Percentiles rank a stretch among this genome's conserved stretches.
phyloP scores from a whole-genome alignment of 768 basidiomycete genomes.

The Pisolithus microcarpus region DNA sequence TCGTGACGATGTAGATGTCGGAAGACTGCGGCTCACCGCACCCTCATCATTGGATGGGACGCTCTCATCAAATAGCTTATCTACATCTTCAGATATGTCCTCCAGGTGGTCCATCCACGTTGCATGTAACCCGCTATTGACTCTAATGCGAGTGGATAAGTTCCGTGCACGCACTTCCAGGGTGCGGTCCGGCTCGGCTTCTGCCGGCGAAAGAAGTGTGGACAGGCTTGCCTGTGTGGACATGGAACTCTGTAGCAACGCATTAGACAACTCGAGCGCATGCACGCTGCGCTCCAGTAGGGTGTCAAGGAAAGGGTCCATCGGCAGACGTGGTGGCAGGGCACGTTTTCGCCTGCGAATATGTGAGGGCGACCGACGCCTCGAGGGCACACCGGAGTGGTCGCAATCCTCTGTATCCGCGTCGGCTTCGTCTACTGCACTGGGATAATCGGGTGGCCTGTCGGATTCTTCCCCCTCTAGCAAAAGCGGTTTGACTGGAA shows the following conservation, averaged over 20 bases:
- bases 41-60: constrained; percentile 10
- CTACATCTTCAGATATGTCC: constrained; percentile 56
- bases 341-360: constrained; percentile 23
- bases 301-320: constrained; percentile 65
- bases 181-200: constrained; percentile 38
- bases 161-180: constrained; percentile 44
- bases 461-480: constrained; percentile 38
- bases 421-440: constrained; percentile 73
- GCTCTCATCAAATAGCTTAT: constrained; percentile 40
- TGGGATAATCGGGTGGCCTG: constrained; percentile 67
- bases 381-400: constrained; percentile 23
- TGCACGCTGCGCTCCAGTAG: constrained; percentile 76
- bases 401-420: constrained; percentile 46
- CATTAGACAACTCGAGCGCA: constrained; percentile 81
- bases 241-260: constrained; percentile 68
- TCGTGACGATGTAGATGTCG: constrained; percentile 28
- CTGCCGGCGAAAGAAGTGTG: constrained; percentile 39
- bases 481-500: constrained; percentile 8
- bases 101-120: constrained; percentile 65
- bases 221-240: constrained; percentile 56
- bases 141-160: constrained; percentile 45
- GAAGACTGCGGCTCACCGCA: constrained; percentile 41
- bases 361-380: constrained; percentile 23
- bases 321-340: constrained; percentile 11
- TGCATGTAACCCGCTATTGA: constrained; percentile 38